A percentile compares a stretch with the other conserved stretches of the same genome.
Evolutionary conservation across 2,329 filamentous ascomycete genomes (phyloP).

Genomic region (Trichoderma harzianum): DNA sequence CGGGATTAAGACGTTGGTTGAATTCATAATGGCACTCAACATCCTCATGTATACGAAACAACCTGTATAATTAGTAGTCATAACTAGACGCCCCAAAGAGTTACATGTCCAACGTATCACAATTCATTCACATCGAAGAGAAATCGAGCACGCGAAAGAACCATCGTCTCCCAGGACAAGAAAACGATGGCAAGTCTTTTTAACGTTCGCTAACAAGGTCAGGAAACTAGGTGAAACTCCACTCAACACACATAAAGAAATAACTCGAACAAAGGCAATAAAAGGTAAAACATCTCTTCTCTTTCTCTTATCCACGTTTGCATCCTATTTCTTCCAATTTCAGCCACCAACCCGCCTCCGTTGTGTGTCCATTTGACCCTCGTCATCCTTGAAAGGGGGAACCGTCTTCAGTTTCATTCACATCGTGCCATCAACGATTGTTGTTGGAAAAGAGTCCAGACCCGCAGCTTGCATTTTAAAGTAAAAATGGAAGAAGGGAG

Average conservation of each 20-base stretch:
- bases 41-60: background rate
- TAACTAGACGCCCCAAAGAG: background rate
- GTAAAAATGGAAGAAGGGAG: background rate
- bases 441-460: background rate
- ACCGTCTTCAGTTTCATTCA: background rate
- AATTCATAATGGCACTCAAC: background rate
- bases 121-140: background rate
- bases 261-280: background rate
- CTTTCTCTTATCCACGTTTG: slow-evolving; percentile 12
- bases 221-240: background rate
- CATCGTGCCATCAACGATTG: background rate
- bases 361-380: background rate
- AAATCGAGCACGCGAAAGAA: background rate
- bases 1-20: background rate
- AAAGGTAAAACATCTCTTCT: background rate
- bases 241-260: background rate
- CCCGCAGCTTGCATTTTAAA: background rate
- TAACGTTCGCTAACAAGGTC: background rate
- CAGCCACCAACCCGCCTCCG: background rate
- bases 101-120: background rate
- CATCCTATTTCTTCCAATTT: background rate
- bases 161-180: background rate
- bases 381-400: background rate
- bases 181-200: slow-evolving; percentile 6
- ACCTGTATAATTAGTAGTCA: background rate